These are phyloP conservation scores for Phytophthora syringae DNA, from an alignment of 352 stramenopile species.

Conservation along the genomic window DNA sequence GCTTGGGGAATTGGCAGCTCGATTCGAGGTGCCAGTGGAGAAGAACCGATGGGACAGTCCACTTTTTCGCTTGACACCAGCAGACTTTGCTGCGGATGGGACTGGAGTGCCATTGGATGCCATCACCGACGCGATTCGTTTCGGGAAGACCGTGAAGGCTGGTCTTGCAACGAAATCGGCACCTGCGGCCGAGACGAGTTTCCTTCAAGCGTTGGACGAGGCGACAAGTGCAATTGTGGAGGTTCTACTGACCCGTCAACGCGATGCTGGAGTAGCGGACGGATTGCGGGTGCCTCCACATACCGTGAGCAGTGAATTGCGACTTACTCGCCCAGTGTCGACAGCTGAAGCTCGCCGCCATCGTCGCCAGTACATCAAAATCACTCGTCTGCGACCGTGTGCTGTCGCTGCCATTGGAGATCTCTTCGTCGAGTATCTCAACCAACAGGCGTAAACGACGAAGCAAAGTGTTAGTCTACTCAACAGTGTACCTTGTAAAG, in stretches of 20 bases:
- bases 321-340: slow-evolving; percentile 57
- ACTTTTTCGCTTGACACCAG: slow-evolving; percentile 74
- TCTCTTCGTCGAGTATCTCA: slow-evolving; percentile 80
- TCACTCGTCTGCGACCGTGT: slow-evolving; percentile 68
- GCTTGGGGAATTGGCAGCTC: slow-evolving; percentile 85
- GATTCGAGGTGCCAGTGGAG: slow-evolving; percentile 92
- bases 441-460: slow-evolving; percentile 60
- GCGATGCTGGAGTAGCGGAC: slow-evolving; percentile 65
- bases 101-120: slow-evolving; percentile 45
- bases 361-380: slow-evolving; percentile 85
- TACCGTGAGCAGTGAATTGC: slow-evolving; percentile 42
- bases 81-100: slow-evolving; percentile 43
- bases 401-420: slow-evolving; percentile 59
- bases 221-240: slow-evolving; percentile 67
- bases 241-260: slow-evolving; percentile 64
- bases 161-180: slow-evolving; percentile 70
- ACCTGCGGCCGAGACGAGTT: slow-evolving; percentile 67
- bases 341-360: slow-evolving; percentile 70
- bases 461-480: no score
- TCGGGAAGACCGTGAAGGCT: slow-evolving; percentile 73
- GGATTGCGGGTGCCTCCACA: slow-evolving; percentile 45
- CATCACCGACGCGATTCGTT: slow-evolving; percentile 64
- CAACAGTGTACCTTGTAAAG: no score
- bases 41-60: slow-evolving; percentile 95
- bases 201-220: slow-evolving; percentile 74